These are phyloP conservation scores for Blastobotrys americana DNA, from an alignment of 805 yeast genomes.

Conservation along the genomic window DNA sequence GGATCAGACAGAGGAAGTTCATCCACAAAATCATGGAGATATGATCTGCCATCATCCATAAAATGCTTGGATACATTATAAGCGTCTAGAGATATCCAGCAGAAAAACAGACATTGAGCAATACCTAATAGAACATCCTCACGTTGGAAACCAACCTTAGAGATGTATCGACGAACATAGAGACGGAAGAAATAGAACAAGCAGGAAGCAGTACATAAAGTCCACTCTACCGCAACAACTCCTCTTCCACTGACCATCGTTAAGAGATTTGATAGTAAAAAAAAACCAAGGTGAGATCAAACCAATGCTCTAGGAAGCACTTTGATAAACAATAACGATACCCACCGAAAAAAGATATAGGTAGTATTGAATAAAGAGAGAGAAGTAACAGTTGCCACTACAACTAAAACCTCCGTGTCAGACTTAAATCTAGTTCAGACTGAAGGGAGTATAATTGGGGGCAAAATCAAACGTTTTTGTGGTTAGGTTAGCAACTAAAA, in stretches of 20 bases:
- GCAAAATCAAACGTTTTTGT: too few species aligned
- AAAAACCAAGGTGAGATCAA: not conserved
- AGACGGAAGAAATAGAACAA: constrained; percentile 17
- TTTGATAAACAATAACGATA: too few species aligned
- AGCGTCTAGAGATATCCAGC: constrained; percentile 23
- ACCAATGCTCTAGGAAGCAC: too few species aligned
- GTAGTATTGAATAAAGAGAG: too few species aligned
- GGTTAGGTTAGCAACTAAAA: too few species aligned
- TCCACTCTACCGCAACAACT: constrained; percentile 19
- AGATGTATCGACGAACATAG: constrained; percentile 17
- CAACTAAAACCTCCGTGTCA: too few species aligned
- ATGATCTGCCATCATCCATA: constrained; percentile 20
- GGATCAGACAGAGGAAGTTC: constrained; percentile 9
- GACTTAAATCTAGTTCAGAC: too few species aligned
- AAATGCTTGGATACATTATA: constrained; percentile 18
- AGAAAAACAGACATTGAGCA: constrained; percentile 20
- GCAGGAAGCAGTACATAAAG: constrained; percentile 14
- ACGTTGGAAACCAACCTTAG: constrained; percentile 19
- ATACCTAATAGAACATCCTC: constrained; percentile 20
- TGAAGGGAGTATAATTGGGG: too few species aligned
- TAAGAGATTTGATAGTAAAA: too few species aligned
- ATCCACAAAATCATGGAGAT: constrained; percentile 8
- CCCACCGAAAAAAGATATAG: too few species aligned
- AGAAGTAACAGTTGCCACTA: too few species aligned
- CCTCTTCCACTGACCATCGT: not conserved